Evolutionary conservation across 108 stramenopile species (phyloP), one percentile per base, ranked within the genome.

Genomic region (Aureococcus anophagefferens): DNA sequence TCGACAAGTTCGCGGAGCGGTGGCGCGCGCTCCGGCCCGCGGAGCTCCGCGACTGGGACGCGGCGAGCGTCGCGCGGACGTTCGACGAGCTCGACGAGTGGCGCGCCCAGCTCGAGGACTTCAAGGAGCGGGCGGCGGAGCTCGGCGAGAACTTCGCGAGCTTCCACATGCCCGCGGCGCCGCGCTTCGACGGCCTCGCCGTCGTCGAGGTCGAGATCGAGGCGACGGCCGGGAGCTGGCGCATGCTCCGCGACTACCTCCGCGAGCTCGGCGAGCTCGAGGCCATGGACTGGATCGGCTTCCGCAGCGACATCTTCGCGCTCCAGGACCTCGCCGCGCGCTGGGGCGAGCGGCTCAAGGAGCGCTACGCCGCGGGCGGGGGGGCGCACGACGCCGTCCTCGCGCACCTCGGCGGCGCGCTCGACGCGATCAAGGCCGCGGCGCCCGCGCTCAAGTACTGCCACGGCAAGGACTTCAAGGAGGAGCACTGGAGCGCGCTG

Each of bases 401-500:
- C 13, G 70, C 69, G 17, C 70, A 82, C 71, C 62, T 82, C 33
- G 44, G 67, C n/a, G 68, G 46, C 0, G 64, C 81, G 51, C 71
- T 84, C 18, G 85, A 86, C 13, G 30, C n/a, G 13, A 81, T 88
- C 32, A 80, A 73, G 64, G 80, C 74, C 40, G 80, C 83, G 9
- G 67, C 76, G 28, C 81, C 85, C 0, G 80, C 76, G 0, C 69
- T 86, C 7, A 86, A 88, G 69, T 85, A 82, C 72, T 83, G 82
- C 69, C 64, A 80, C 9, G 85, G 87, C n/a, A 84, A 86, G 35
- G 76, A 85, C 30, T 88, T 86, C 76, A 83, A 85, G 67, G 86
- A 86, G 68, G 86, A 86, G 34, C 87, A 88, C 67, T 88, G 87
- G 87, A 73, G 81, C 16, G 72, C 72, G 25, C 77, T 85, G 18